Percentiles rank a stretch among this genome's conserved stretches.
Conservation (phyloP, 352 stramenopile species). For the Phytopythium litorale region DNA sequence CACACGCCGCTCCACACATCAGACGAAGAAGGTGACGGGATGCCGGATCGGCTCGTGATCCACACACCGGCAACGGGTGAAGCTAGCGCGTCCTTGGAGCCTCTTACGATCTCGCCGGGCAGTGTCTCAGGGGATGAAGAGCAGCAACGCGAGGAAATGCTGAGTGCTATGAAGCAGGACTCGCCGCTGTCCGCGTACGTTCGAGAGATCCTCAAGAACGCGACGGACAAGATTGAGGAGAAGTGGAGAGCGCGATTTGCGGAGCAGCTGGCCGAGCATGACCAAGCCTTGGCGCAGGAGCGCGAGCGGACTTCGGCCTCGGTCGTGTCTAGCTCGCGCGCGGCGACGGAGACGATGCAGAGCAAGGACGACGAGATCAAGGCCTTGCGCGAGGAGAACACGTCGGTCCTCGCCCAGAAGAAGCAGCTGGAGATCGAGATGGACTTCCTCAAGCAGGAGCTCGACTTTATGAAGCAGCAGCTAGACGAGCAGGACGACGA, state of each 20-base stretch:
- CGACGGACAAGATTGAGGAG: conserved; percentile 77
- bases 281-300: conserved; percentile 60
- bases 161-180: conserved; percentile 41
- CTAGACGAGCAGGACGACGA: conserved; percentile 76
- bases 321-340: conserved; percentile 54
- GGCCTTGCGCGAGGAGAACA: conserved; percentile 60
- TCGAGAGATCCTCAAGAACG: conserved; percentile 65
- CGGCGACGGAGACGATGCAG: conserved; percentile 73
- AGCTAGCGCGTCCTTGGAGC: not conserved
- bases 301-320: conserved; percentile 61
- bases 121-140: conserved; percentile 24
- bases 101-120: not conserved
- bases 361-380: conserved; percentile 78
- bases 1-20: conserved; percentile 2
- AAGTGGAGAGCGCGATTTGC: conserved; percentile 79
- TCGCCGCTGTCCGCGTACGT: conserved; percentile 76
- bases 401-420: conserved; percentile 49
- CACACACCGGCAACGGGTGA: conserved; percentile 3
- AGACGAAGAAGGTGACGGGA: not conserved
- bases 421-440: conserved; percentile 75
- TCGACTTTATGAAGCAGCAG: conserved; percentile 69
- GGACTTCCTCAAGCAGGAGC: conserved; percentile 52
- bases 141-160: conserved; percentile 30
- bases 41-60: conserved; percentile 4
- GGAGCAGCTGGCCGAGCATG: conserved; percentile 60